Evolutionary conservation across 805 yeast genomes (phyloP).

Genomic region (Zygoascus bituminiphila): DNA sequence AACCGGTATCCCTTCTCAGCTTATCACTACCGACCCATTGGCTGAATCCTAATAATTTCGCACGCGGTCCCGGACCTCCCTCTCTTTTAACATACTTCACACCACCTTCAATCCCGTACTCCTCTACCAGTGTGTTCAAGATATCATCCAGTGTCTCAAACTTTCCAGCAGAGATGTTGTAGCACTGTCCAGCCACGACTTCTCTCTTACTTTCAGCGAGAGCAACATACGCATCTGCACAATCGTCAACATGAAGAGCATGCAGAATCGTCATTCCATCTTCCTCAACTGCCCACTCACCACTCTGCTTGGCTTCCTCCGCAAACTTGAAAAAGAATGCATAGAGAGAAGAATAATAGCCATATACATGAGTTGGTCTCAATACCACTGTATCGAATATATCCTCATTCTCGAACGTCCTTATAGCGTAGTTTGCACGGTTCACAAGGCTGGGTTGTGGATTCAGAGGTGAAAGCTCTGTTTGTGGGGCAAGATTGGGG

Average conservation of each 20-base stretch:
- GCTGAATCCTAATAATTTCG: not conserved
- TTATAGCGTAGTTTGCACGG: constrained; percentile 1
- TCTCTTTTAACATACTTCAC: too few relatives aligned
- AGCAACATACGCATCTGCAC: constrained; percentile 4
- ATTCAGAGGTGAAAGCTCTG: too few relatives aligned
- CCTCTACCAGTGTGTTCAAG: not conserved
- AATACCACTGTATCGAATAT: constrained; percentile 3
- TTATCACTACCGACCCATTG: too few relatives aligned
- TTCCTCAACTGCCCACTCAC: constrained; percentile 3
- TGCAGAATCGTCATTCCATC: constrained; percentile 1
- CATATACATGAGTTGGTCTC: constrained; percentile 4
- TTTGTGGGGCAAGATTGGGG: too few relatives aligned
- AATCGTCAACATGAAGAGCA: constrained; percentile 4
- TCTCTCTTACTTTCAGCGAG: constrained; percentile 1
- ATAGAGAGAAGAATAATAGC: not conserved
- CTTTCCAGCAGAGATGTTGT: constrained; percentile 2
- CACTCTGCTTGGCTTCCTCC: constrained; percentile 3
- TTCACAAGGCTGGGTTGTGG: too few relatives aligned
- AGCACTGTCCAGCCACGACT: constrained; percentile 2
- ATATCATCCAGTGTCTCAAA: constrained; percentile 1
- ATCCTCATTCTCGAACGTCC: constrained; percentile 1
- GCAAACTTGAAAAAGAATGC: constrained; percentile 3
- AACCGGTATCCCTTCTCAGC: too few relatives aligned
- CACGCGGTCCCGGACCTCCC: not conserved
- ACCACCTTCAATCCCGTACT: too few relatives aligned